A percentile compares a stretch with the other conserved stretches of the same genome.
Conservation (phyloP, 768 basidiomycete species). For the Lepiota venenata region DNA sequence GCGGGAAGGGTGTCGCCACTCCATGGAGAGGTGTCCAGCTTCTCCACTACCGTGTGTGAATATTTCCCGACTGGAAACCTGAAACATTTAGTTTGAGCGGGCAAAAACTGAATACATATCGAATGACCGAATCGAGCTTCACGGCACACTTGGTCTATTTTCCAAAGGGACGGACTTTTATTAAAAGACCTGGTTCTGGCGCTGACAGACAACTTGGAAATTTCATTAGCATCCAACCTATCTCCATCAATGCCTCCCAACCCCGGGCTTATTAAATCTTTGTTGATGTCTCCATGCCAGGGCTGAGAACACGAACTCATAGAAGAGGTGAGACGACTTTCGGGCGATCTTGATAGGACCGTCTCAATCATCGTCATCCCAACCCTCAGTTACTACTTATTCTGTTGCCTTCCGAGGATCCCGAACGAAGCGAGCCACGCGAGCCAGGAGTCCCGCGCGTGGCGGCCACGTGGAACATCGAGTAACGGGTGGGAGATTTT, state of each 20-base stretch:
- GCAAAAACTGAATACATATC: too few species aligned
- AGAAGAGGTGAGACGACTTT: too few species aligned
- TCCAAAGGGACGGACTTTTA: conserved; percentile 19
- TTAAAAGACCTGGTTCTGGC: conserved; percentile 1
- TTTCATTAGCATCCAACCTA: neutral
- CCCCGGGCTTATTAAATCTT: too few species aligned
- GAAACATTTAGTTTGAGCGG: neutral
- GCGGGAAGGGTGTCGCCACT: too few species aligned
- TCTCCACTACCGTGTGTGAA: neutral
- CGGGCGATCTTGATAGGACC: too few species aligned
- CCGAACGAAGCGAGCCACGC: conserved; percentile 17
- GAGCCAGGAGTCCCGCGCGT: conserved; percentile 24
- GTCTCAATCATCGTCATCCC: neutral
- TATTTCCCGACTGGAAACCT: neutral
- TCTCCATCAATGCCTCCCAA: neutral
- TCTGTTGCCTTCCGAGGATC: conserved; percentile 20
- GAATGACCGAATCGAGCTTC: neutral
- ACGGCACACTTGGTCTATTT: conserved; percentile 15
- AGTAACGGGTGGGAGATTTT: neutral
- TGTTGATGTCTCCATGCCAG: too few species aligned
- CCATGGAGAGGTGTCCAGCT: too few species aligned
- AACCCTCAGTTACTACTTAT: neutral
- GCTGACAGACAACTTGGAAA: neutral
- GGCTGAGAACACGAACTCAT: too few species aligned
- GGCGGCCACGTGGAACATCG: conserved; percentile 33